Percentiles rank a stretch among this genome's conserved stretches.
phyloP scores from a whole-genome alignment of 2,329 filamentous ascomycete genomes.

The Clonostachys solani region DNA sequence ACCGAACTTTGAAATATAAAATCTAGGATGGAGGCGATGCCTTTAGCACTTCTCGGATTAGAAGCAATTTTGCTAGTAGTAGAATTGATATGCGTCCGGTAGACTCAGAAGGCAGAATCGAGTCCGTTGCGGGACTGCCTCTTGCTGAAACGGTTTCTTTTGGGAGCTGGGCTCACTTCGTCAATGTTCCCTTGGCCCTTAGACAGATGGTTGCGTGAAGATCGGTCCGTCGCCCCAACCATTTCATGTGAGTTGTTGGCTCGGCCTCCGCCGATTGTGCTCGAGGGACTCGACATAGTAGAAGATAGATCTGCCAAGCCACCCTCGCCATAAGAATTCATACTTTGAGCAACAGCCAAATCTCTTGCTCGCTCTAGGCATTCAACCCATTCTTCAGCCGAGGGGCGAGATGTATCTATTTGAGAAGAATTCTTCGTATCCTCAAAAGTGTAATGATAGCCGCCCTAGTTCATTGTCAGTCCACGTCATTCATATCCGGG shows the following conservation, averaged over 20 bases:
- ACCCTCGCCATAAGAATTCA: conserved; percentile 62
- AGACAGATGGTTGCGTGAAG: conserved; percentile 51
- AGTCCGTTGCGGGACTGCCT: conserved; percentile 93
- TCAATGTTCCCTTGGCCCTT: conserved; percentile 55
- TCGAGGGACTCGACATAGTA: conserved; percentile 70
- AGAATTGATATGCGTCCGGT: background rate
- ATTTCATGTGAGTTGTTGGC: conserved; percentile 41
- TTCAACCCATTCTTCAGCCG: conserved; percentile 89
- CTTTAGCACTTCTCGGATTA: background rate
- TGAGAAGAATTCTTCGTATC: conserved; percentile 68
- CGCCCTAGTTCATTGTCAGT: conserved; percentile 55
- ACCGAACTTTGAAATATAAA: background rate
- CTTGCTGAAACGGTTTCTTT: conserved; percentile 76
- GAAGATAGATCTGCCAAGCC: conserved; percentile 66
- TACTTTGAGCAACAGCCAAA: conserved; percentile 71
- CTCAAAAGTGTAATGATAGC: conserved; percentile 90
- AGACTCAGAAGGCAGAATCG: conserved; percentile 71
- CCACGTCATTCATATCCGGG: background rate
- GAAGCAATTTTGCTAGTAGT: background rate
- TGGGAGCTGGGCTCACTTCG: conserved; percentile 36
- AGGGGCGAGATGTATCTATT: conserved; percentile 59
- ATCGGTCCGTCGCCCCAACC: conserved; percentile 43
- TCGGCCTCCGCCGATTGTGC: conserved; percentile 61
- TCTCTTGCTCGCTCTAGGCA: conserved; percentile 83
- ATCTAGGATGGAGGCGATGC: background rate